Evolutionary conservation across 2,329 filamentous ascomycete genomes (phyloP).

Genomic region (Chaetomium sp.): DNA sequence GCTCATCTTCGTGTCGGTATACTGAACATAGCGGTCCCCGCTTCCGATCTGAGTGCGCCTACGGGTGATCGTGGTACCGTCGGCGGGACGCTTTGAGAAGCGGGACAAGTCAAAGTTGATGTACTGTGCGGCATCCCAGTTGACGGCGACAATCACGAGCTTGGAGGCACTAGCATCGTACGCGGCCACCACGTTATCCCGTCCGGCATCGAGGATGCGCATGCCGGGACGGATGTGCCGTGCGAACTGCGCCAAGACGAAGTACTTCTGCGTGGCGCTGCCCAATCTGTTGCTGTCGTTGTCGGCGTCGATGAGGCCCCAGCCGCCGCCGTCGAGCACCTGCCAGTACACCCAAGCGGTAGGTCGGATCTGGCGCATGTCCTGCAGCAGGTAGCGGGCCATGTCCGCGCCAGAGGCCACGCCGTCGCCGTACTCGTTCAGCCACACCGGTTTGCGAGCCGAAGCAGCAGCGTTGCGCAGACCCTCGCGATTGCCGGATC

Average conservation of each 20-base stretch:
- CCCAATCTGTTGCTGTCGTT: neutral
- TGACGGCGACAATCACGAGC: neutral
- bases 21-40: neutral
- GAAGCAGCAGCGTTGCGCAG: neutral
- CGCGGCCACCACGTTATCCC: neutral
- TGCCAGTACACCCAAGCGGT: constrained; percentile 3
- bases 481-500: neutral
- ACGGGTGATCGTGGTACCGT: neutral
- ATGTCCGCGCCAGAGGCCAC: neutral
- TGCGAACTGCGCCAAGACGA: constrained; percentile 1
- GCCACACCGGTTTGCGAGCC: neutral
- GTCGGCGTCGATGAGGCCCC: neutral
- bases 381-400: neutral
- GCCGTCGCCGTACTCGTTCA: constrained; percentile 1
- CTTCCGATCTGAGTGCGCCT: neutral
- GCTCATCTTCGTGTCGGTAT: neutral
- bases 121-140: neutral
- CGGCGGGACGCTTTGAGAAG: neutral
- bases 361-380: neutral
- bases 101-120: constrained; percentile 1
- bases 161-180: neutral
- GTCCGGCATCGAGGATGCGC: neutral
- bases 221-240: neutral
- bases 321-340: neutral
- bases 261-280: neutral